phyloP scores from a whole-genome alignment of 1,139 yeast species.

The Candida neerlandica region DNA sequence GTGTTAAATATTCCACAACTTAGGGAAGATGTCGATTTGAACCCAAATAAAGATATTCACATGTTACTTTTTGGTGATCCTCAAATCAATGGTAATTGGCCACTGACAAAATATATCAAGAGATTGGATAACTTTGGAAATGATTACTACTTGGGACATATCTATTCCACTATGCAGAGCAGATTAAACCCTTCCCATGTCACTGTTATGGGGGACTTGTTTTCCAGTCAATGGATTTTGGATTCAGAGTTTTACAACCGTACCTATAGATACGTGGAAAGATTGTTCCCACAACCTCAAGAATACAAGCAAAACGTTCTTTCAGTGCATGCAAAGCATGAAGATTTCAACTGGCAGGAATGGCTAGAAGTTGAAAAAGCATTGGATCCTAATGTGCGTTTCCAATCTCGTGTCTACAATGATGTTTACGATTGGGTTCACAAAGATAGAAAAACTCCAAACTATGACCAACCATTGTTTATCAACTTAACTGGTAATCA shows the following conservation, averaged over 20 bases:
- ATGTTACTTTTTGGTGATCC: constrained; percentile 92
- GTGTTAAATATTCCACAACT: constrained; percentile 33
- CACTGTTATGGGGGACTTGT: constrained; percentile 88
- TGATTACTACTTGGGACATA: constrained; percentile 85
- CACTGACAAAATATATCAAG: constrained; percentile 69
- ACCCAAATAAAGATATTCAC: constrained; percentile 48
- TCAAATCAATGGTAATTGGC: constrained; percentile 88
- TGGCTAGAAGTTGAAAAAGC: constrained; percentile 44
- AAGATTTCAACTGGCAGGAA: constrained; percentile 56
- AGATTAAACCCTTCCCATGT: constrained; percentile 76
- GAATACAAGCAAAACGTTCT: constrained; percentile 52
- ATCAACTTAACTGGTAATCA: constrained; percentile 92
- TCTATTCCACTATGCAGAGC: constrained; percentile 63
- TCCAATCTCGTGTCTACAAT: constrained; percentile 52
- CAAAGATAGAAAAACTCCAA: constrained; percentile 33
- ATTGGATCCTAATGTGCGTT: constrained; percentile 44
- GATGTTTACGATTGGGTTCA: constrained; percentile 70
- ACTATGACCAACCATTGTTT: constrained; percentile 54
- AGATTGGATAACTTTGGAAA: constrained; percentile 84
- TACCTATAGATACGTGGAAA: constrained; percentile 66
- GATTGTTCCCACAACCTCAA: constrained; percentile 60
- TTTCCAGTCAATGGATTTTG: constrained; percentile 94
- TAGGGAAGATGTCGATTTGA: neutral
- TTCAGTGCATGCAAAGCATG: constrained; percentile 48
- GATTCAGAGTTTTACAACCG: constrained; percentile 84